Percentiles rank a stretch among this genome's conserved stretches.
Conservation (phyloP, 1,284 basidiomycete genomes). For the Neonothopanus nambi region DNA sequence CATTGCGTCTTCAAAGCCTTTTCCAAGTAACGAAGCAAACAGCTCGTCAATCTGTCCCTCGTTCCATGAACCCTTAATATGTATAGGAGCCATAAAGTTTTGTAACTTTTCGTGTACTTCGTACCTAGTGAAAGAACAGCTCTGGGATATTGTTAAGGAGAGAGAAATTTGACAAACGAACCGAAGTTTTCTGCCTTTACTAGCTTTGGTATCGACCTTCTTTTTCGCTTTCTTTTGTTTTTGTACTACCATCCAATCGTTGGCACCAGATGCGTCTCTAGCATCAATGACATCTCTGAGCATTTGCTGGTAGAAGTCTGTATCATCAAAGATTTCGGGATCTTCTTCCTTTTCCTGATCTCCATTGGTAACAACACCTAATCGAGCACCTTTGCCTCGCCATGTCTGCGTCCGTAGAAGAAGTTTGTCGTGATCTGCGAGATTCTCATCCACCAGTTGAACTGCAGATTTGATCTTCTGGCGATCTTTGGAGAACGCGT, state of each 20-base stretch:
- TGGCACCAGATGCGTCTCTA: slow-evolving; percentile 43
- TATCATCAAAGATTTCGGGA: slow-evolving; percentile 78
- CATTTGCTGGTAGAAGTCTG: slow-evolving; percentile 88
- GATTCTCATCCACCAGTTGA: slow-evolving; percentile 72
- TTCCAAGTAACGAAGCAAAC: slow-evolving; percentile 82
- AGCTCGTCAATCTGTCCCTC: slow-evolving; percentile 93
- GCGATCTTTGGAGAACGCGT: slow-evolving; percentile 55
- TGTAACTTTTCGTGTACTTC: slow-evolving; percentile 92
- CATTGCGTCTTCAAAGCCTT: slow-evolving; percentile 49
- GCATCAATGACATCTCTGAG: slow-evolving; percentile 86
- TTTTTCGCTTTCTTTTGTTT: slow-evolving; percentile 74
- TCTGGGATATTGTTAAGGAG: background rate
- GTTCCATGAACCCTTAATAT: slow-evolving; percentile 72
- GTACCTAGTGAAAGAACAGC: slow-evolving; percentile 52
- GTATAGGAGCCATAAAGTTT: slow-evolving; percentile 92
- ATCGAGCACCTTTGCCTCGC: slow-evolving; percentile 44
- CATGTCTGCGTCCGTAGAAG: slow-evolving; percentile 57
- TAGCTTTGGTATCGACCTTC: slow-evolving; percentile 89
- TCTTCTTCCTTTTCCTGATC: slow-evolving; percentile 36
- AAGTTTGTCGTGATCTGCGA: slow-evolving; percentile 56
- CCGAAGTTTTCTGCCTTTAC: slow-evolving; percentile 87
- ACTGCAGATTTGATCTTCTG: slow-evolving; percentile 60
- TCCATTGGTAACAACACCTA: slow-evolving; percentile 34
- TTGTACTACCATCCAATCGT: slow-evolving; percentile 68
- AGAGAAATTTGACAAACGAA: slow-evolving; percentile 32